phyloP scores from a whole-genome alignment of 2,329 filamentous ascomycete genomes.

The Xylaria sp. region DNA sequence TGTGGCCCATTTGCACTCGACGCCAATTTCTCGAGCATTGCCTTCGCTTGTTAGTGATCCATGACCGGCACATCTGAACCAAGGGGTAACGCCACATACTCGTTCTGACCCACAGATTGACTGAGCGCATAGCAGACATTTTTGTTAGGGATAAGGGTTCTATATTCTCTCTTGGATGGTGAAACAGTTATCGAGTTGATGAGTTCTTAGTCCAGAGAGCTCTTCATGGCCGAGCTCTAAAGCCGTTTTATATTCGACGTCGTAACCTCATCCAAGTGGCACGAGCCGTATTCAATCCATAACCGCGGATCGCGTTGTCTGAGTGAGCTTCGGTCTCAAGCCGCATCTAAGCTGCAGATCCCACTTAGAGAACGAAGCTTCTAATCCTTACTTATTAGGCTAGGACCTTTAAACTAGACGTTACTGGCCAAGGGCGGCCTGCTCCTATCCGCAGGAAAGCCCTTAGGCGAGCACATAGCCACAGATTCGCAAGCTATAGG shows the following conservation, averaged over 20 bases:
- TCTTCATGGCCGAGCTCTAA: not conserved
- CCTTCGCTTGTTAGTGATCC: not conserved
- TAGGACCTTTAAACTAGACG: not conserved
- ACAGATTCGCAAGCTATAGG: not conserved
- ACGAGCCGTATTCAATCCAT: not conserved
- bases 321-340: not conserved
- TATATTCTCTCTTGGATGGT: not conserved
- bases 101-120: conserved; percentile 3
- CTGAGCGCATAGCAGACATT: conserved; percentile 14
- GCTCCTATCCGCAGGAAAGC: not conserved
- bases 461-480: not conserved
- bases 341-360: not conserved
- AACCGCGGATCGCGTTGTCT: not conserved
- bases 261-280: not conserved
- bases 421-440: not conserved
- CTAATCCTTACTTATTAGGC: not conserved
- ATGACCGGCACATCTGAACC: not conserved
- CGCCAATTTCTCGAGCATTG: conserved; percentile 16
- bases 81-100: conserved; percentile 7
- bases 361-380: not conserved
- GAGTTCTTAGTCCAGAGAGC: not conserved
- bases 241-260: conserved; percentile 10
- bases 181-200: not conserved
- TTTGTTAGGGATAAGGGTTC: not conserved
- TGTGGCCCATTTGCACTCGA: conserved; percentile 29